Evolutionary conservation across 345 rosid genomes (phyloP), one percentile per base, ranked within the genome.

Genomic region (Mangifera indica): DNA sequence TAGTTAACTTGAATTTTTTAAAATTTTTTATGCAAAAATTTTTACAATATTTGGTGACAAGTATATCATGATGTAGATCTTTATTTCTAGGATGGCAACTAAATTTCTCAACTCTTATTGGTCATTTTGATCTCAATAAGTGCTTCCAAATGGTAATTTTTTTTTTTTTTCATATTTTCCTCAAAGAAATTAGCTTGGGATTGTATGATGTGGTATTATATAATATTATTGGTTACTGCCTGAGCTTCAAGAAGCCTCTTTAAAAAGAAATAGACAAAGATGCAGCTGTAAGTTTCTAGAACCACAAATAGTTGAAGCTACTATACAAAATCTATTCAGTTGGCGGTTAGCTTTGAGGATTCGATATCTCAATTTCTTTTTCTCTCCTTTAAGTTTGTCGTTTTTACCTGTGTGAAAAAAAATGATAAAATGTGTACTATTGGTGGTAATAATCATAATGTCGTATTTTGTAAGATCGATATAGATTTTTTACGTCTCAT

Each of bases 401-500:
- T 45, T 10, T 45, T 44, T 24, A 2, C 13, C 45, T 45, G 10
- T 42, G 21, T 63, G n/a, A 13, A 6, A 24, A 20, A 13, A n/a
- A n/a, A n/a, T n/a, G n/a, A n/a, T n/a, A n/a, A n/a, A 44, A 20
- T 5, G 3, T 44, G 67, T 72, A 20, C 5, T 44, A 53, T 66
- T 26, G 72, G 63, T 44, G 72, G 14, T 59, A 54, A 62, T 51
- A 25, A 34, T 75, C 53, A 6, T 56, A n/a, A 56, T 64, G 13
- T 54, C n/a, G n/a, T 60, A 55, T 54, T 57, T 18, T 69, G 10
- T n/a, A 18, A 13, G 37, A 34, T 34, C 4, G 51, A 11, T 20
- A 51, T 73, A 63, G 80, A 77, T 68, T 61, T 63, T 61, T 69
- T 68, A 32, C 65, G 1, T 44, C 64, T 17, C 69, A 12, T 14